A percentile compares a stretch with the other conserved stretches of the same genome.
Evolutionary conservation across 116 monocot genomes (phyloP).

Genomic region (Dioscorea cayenensis): DNA sequence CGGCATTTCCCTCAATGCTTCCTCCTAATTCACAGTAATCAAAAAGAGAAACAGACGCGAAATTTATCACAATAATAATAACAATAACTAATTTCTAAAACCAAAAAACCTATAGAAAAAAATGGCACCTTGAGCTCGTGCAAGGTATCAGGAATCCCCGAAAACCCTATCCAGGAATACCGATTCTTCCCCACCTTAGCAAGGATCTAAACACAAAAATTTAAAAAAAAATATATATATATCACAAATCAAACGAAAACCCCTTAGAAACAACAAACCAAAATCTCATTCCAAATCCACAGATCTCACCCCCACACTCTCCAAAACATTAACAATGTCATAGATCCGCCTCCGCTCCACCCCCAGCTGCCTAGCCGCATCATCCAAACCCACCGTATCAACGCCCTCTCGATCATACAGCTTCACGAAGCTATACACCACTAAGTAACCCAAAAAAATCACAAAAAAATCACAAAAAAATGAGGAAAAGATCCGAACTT

Average conservation of each 20-base stretch:
- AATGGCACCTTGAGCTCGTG: constrained; percentile 48
- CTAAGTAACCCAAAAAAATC: not conserved
- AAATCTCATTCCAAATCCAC: not conserved
- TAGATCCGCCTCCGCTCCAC: constrained; percentile 96
- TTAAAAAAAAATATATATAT: not conserved
- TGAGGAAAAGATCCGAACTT: constrained; percentile 32
- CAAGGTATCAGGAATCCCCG: constrained; percentile 66
- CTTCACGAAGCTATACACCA: constrained; percentile 15
- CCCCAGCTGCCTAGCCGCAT: constrained; percentile 67
- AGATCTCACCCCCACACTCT: constrained; percentile 73
- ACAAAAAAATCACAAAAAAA: constrained; percentile 4
- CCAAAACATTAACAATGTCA: constrained; percentile 92
- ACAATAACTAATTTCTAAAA: not conserved
- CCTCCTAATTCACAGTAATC: constrained; percentile 30
- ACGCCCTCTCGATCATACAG: constrained; percentile 65
- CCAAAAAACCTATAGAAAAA: not conserved
- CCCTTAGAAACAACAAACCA: constrained; percentile 1
- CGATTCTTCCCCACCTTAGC: constrained; percentile 74
- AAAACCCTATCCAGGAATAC: constrained; percentile 86
- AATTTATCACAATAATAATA: no score
- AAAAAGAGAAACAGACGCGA: constrained; percentile 8
- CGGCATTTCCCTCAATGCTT: constrained; percentile 22
- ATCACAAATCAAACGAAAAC: constrained; percentile 2
- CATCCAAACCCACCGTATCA: constrained; percentile 67
- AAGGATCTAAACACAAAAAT: constrained; percentile 38